A percentile compares a stretch with the other conserved stretches of the same genome.
These are phyloP conservation scores for Macrocybe gigantea DNA, from an alignment of 768 basidiomycete genomes.

Conservation along the genomic window DNA sequence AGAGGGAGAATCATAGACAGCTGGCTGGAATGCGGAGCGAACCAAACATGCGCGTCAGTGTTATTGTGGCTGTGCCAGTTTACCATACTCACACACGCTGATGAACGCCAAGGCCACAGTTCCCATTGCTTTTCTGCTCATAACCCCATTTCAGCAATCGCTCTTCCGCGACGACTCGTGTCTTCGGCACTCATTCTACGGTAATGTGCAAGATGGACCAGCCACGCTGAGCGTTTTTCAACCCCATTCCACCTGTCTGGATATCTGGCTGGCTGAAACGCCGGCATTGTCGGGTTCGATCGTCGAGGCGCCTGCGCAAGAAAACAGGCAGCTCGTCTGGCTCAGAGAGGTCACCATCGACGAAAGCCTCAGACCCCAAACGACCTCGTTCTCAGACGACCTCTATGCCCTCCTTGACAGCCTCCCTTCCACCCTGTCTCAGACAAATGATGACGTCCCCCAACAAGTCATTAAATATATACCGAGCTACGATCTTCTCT, in stretches of 20 bases:
- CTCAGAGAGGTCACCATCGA: constrained; percentile 52
- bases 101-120: constrained; percentile 14
- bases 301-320: constrained; percentile 12
- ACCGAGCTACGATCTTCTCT: constrained; percentile 30
- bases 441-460: neutral
- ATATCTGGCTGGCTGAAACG: constrained; percentile 19
- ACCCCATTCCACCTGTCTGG: constrained; percentile 34
- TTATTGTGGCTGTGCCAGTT: constrained; percentile 14
- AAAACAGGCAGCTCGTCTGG: constrained; percentile 50
- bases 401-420: constrained; percentile 30
- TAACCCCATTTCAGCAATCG: constrained; percentile 37
- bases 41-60: constrained; percentile 1
- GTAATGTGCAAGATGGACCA: constrained; percentile 42
- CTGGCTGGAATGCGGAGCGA: neutral
- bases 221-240: constrained; percentile 40
- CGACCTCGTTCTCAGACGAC: constrained; percentile 20
- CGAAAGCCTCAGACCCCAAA: constrained; percentile 26
- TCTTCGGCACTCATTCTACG: constrained; percentile 46
- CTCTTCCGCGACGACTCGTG: constrained; percentile 37
- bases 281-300: constrained; percentile 22
- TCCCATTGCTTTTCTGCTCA: constrained; percentile 29
- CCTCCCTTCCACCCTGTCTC: constrained; percentile 10
- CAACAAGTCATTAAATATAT: constrained; percentile 15
- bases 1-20: neutral
- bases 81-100: neutral